Evolutionary conservation across 2,329 filamentous ascomycete species (phyloP).

Genomic region (Sporothrix mexicana): DNA sequence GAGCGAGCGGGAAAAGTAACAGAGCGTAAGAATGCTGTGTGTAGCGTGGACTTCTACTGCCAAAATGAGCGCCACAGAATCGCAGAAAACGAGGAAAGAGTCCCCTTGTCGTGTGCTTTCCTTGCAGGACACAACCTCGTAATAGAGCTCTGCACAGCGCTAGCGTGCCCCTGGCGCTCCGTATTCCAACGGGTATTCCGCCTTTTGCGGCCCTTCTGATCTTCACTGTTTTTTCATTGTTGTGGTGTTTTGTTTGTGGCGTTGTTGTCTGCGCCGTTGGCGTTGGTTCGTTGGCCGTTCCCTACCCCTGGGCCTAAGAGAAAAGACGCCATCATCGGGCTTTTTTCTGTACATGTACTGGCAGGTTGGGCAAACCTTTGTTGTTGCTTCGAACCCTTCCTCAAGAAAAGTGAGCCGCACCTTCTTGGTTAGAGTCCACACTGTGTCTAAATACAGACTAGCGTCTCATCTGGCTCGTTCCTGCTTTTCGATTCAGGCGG

Average conservation of each 20-base stretch:
- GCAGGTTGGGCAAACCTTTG: neutral
- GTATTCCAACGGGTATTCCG: neutral
- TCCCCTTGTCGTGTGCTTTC: conserved; percentile 8
- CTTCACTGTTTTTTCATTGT: neutral
- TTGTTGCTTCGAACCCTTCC: conserved; percentile 10
- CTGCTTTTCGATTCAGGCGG: conserved; percentile 24
- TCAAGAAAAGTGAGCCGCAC: neutral
- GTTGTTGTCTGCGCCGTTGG: neutral
- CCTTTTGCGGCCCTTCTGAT: neutral
- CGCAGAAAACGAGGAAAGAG: conserved; percentile 11
- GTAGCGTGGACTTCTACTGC: neutral
- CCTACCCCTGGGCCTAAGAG: conserved; percentile 15
- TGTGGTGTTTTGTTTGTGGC: conserved; percentile 12
- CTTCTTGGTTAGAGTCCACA: conserved; percentile 2
- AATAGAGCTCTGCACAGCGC: conserved; percentile 5
- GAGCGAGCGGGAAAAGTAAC: neutral
- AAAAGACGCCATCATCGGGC: neutral
- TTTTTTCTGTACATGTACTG: neutral
- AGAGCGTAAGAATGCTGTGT: conserved; percentile 13
- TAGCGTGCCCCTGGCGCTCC: conserved; percentile 25
- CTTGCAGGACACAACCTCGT: conserved; percentile 22
- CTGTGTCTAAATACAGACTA: conserved; percentile 5
- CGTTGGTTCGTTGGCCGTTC: neutral
- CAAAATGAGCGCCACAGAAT: neutral
- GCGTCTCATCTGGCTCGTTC: conserved; percentile 15